Base-by-base conservation (phyloP, 176 grass and related monocot genomes). In the Aegilops longissima region DNA sequence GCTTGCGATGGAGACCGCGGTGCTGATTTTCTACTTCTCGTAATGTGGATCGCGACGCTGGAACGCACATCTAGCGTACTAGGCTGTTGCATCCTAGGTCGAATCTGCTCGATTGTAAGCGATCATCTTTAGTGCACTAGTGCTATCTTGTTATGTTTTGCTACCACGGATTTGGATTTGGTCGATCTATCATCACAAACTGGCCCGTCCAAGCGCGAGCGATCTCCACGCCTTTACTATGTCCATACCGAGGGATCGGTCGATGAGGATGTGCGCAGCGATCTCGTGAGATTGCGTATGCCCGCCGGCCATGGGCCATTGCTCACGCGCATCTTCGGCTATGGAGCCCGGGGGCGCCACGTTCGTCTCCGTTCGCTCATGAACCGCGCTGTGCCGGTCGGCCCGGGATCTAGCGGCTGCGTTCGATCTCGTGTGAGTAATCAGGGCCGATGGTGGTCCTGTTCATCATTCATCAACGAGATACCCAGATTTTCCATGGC, bases 21-120 rank as follows among this genome's bases (percentile, higher is more conserved):
- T 6, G 2, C 29, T 21, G 4, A 23, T 83, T 70, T 90, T 73
- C 80, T 14, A 73, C 84, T 10, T 38, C 1, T 5, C 51, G 66
- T 90, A 75, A 90, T 58, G 66, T 21, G 34, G 84, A 90, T 35
- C 2, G 81, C 24, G 42, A 83, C 89, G 1, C 5, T n/a, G 17
- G n/a, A 86, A 86, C 84, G 3, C 84, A 1, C 80, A 44, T 66
- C 52, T 14, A 76, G 72, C 72, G 11, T 58, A 38, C 76, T 61
- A 63, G 54, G 13, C 81, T 6, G 70, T 42, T 73, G 38, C 69
- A 20, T 72, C 69, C 69, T 72, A 24, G 70, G 38, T 44, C 2
- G n/a, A 3, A 17, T 24, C 62, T 2, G 44, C 17, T 36, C 3
- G n/a, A 2, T 31, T 29, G 35, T 54, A 31, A 51, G 38, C 42